These are phyloP conservation scores for Pistacia vera DNA, from an alignment of 345 rosid species.

Conservation along the genomic window DNA sequence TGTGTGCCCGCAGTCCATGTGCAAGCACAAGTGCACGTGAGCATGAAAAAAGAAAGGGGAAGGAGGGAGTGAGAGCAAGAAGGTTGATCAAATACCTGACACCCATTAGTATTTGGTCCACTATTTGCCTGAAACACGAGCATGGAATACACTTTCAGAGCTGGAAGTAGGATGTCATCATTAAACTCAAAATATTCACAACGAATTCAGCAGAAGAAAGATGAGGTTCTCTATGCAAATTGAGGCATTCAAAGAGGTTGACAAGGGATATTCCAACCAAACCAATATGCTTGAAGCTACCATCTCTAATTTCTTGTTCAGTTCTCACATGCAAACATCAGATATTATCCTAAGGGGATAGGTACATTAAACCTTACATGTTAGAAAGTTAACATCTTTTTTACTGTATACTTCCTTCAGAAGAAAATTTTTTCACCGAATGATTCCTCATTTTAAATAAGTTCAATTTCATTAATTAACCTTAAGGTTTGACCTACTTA, in stretches of 20 bases:
- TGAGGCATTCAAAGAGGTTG: slow-evolving; percentile 8
- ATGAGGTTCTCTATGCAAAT: not conserved
- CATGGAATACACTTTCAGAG: slow-evolving; percentile 6
- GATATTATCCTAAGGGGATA: not conserved
- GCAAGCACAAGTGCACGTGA: too few relatives aligned
- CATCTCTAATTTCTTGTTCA: not conserved
- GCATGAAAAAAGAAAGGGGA: not conserved
- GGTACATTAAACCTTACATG: not conserved
- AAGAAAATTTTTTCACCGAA: too few relatives aligned
- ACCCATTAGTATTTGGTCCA: slow-evolving; percentile 85
- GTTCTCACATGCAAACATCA: not conserved
- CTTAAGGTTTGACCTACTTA: not conserved
- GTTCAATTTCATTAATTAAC: not conserved
- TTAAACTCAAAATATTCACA: not conserved
- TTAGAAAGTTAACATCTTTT: not conserved
- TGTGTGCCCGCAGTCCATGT: not conserved
- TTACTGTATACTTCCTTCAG: not conserved
- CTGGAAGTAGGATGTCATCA: not conserved
- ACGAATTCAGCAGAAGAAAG: not conserved
- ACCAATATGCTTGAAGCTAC: not conserved
- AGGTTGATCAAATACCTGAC: slow-evolving; percentile 58
- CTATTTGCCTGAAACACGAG: slow-evolving; percentile 77
- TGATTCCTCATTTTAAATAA: too few relatives aligned
- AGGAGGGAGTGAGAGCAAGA: not conserved
- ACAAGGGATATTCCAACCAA: not conserved